These are phyloP conservation scores for Penicillium coffeae DNA, from an alignment of 495 filamentous ascomycete genomes.

Conservation along the genomic window DNA sequence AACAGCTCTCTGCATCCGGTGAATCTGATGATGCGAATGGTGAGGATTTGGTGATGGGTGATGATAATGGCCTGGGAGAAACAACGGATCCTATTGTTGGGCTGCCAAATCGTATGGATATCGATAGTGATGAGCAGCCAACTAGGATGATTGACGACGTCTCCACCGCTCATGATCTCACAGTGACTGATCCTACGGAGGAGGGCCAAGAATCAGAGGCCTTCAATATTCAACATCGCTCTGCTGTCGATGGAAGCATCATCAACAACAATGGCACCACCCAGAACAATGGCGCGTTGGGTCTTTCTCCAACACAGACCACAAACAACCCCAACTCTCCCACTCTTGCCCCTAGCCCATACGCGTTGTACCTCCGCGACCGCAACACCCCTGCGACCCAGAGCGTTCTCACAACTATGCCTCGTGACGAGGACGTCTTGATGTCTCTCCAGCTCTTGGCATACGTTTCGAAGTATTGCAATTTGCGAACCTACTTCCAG, in stretches of 20 bases:
- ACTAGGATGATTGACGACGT: constrained; percentile 68
- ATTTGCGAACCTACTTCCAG: constrained; percentile 91
- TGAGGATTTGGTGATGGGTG: constrained; percentile 63
- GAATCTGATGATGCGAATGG: constrained; percentile 82
- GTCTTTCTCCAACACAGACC: constrained; percentile 73
- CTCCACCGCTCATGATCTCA: constrained; percentile 68
- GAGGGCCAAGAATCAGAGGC: constrained; percentile 73
- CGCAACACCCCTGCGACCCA: constrained; percentile 59
- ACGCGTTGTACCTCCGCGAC: constrained; percentile 73
- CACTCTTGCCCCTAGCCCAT: constrained; percentile 64
- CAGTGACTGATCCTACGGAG: constrained; percentile 75
- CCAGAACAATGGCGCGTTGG: constrained; percentile 59
- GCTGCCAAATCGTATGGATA: constrained; percentile 72
- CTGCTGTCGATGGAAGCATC: constrained; percentile 81
- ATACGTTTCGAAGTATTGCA: constrained; percentile 98
- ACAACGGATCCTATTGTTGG: constrained; percentile 70
- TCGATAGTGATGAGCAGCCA: constrained; percentile 66
- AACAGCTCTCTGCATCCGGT: constrained; percentile 81
- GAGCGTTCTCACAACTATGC: constrained; percentile 79
- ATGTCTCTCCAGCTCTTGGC: constrained; percentile 98
- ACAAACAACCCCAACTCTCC: constrained; percentile 65
- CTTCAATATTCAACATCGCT: constrained; percentile 95
- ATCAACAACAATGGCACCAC: constrained; percentile 58
- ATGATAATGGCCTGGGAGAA: constrained; percentile 59
- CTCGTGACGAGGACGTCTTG: constrained; percentile 92